Percentiles rank a stretch among this genome's conserved stretches.
Conservation (phyloP, 78 protist genomes). For the Isochrysis galbana region DNA sequence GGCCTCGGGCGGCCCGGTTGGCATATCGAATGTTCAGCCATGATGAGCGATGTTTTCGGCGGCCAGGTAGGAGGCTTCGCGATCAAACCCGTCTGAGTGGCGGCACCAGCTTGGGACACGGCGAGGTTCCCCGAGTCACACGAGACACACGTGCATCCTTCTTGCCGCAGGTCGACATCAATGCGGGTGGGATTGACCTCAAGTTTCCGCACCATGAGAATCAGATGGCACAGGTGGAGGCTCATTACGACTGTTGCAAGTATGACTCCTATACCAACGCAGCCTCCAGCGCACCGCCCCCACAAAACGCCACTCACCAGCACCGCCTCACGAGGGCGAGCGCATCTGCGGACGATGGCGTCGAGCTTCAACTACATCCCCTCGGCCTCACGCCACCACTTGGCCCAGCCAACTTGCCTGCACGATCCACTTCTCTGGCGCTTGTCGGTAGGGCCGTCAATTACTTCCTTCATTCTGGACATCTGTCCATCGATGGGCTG, state of each 20-base stretch:
- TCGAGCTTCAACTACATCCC: not conserved
- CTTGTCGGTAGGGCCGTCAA: too few relatives aligned
- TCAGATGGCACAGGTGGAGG: constrained; percentile 83
- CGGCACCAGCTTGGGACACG: too few relatives aligned
- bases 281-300: too few relatives aligned
- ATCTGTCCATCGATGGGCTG: constrained; percentile 82
- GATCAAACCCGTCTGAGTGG: too few relatives aligned
- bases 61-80: not conserved
- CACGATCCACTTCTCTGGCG: too few relatives aligned
- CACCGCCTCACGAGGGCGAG: not conserved
- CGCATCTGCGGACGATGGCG: not conserved
- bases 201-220: constrained; percentile 99
- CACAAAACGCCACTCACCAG: too few relatives aligned
- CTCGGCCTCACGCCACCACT: not conserved
- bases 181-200: constrained; percentile 97
- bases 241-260: not conserved
- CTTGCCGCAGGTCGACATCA: constrained; percentile 78
- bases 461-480: constrained; percentile 68
- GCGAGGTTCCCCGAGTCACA: too few relatives aligned
- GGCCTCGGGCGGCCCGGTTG: constrained; percentile 99
- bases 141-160: too few relatives aligned
- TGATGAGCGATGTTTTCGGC: constrained; percentile 67
- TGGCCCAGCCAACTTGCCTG: too few relatives aligned
- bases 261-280: too few relatives aligned
- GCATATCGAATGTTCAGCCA: constrained; percentile 99